These are phyloP conservation scores for Entomortierella chlamydospora DNA, from an alignment of 192 early-diverging fungal species.

Conservation along the genomic window DNA sequence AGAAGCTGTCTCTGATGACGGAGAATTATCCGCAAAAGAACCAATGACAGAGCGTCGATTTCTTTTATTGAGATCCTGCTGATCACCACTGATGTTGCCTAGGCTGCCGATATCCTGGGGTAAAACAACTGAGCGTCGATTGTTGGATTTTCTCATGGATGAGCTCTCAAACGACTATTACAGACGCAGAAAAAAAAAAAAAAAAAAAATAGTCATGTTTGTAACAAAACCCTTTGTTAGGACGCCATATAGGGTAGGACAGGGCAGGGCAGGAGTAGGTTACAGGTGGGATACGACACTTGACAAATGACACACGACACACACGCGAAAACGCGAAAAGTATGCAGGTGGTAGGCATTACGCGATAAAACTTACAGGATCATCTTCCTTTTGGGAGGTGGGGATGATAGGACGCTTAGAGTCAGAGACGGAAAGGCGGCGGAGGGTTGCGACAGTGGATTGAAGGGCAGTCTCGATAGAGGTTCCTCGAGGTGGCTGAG, in stretches of 20 bases:
- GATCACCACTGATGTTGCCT: conserved; percentile 1
- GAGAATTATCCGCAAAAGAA: background rate
- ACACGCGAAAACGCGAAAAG: background rate
- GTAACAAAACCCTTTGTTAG: no score
- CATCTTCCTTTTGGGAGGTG: conserved; percentile 35
- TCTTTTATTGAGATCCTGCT: conserved; percentile 7
- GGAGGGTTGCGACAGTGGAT: conserved; percentile 56
- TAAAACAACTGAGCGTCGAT: conserved; percentile 34
- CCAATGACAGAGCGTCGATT: conserved; percentile 13
- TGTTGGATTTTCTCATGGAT: conserved; percentile 13
- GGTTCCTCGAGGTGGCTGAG: conserved; percentile 47
- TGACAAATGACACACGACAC: background rate
- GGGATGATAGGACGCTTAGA: conserved; percentile 39
- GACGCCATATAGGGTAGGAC: no score
- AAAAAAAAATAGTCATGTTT: background rate
- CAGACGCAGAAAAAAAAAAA: background rate
- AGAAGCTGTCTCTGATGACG: conserved; percentile 3
- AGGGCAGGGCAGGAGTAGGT: background rate
- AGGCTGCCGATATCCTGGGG: conserved; percentile 20
- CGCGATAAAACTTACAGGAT: conserved; percentile 22
- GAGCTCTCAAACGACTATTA: background rate
- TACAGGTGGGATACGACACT: background rate
- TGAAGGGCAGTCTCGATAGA: conserved; percentile 58
- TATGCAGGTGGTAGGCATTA: background rate
- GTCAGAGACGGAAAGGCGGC: conserved; percentile 55